Evolutionary conservation across 768 basidiomycete genomes (phyloP).

Genomic region (Steccherinum ochraceum): DNA sequence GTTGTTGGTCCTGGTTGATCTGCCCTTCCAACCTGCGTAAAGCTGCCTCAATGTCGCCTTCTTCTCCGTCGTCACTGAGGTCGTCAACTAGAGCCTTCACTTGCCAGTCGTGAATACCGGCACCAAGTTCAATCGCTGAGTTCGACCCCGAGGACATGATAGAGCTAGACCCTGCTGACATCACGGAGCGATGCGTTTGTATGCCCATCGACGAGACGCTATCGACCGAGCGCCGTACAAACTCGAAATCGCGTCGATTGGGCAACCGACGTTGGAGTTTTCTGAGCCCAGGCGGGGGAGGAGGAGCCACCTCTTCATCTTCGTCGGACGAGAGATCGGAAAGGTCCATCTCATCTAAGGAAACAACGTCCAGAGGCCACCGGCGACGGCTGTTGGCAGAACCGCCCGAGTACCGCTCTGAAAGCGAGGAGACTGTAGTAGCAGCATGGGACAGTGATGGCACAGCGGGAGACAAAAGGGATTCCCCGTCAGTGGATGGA

Average conservation of each 20-base stretch:
- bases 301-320: slow-evolving; percentile 26
- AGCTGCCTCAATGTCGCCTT: slow-evolving; percentile 79
- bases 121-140: slow-evolving; percentile 9
- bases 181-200: slow-evolving; percentile 52
- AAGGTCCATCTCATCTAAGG: slow-evolving; percentile 75
- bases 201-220: slow-evolving; percentile 80
- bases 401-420: not conserved
- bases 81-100: slow-evolving; percentile 70
- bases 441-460: not conserved
- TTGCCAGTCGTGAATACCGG: slow-evolving; percentile 72
- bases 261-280: slow-evolving; percentile 57
- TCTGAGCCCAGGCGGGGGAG: slow-evolving; percentile 47
- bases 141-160: slow-evolving; percentile 28
- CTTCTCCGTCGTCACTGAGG: slow-evolving; percentile 67
- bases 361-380: slow-evolving; percentile 67
- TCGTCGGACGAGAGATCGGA: slow-evolving; percentile 67
- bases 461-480: not conserved
- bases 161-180: slow-evolving; percentile 38
- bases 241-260: slow-evolving; percentile 74
- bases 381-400: not conserved
- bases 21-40: slow-evolving; percentile 78
- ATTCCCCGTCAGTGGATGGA: not conserved
- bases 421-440: not conserved
- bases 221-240: slow-evolving; percentile 60
- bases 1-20: slow-evolving; percentile 66